Conservation (phyloP, 2,329 filamentous ascomycete species). For the Cordyceps cicadae region DNA sequence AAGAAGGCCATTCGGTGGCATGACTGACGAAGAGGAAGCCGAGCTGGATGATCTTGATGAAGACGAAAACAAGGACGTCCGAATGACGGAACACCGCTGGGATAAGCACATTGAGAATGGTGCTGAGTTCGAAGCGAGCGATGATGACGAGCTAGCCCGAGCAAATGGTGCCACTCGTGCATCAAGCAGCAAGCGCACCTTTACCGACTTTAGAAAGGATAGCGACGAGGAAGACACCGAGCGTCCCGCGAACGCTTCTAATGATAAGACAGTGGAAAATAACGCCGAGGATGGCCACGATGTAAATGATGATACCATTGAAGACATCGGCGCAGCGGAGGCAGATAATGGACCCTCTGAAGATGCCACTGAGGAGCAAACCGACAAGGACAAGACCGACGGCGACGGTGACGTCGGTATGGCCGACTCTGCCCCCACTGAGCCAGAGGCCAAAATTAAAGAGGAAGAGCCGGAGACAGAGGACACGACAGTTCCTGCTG, state of each 20-base stretch:
- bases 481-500: conserved; percentile 16
- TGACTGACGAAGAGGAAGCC: conserved; percentile 59
- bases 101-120: conserved; percentile 70
- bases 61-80: conserved; percentile 76
- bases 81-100: conserved; percentile 73
- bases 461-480: conserved; percentile 31
- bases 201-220: conserved; percentile 43
- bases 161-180: conserved; percentile 60
- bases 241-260: conserved; percentile 25
- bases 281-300: conserved; percentile 26
- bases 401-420: conserved; percentile 45
- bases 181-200: conserved; percentile 41
- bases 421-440: conserved; percentile 29
- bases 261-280: conserved; percentile 24
- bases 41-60: conserved; percentile 65
- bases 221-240: conserved; percentile 32
- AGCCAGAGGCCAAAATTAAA: conserved; percentile 29
- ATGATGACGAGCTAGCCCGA: conserved; percentile 73
- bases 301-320: conserved; percentile 34
- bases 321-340: conserved; percentile 30
- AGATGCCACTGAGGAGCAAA: conserved; percentile 14
- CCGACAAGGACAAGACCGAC: conserved; percentile 30
- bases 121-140: conserved; percentile 78
- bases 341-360: conserved; percentile 21
- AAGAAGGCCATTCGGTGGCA: conserved; percentile 51